A percentile compares a stretch with the other conserved stretches of the same genome.
Evolutionary conservation across 176 grass and related monocot genomes (phyloP).

Genomic region (Raddia guianensis): DNA sequence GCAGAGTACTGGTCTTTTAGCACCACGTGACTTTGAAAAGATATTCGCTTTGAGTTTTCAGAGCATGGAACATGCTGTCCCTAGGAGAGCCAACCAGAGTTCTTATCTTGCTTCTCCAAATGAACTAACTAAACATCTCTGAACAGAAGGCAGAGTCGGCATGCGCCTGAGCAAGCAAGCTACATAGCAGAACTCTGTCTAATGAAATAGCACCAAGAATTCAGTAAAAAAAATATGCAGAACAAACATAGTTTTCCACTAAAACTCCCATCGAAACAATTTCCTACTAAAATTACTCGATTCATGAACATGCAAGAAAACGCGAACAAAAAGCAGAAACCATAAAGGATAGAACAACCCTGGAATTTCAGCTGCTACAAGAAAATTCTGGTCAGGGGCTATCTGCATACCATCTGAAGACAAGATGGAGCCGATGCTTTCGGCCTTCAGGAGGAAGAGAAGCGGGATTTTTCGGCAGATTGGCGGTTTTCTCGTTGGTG

Average conservation of each 20-base stretch:
- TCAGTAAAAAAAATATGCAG: neutral
- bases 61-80: neutral
- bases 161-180: neutral
- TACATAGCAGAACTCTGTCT: neutral
- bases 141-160: neutral
- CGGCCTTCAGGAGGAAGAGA: neutral
- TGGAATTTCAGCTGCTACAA: neutral
- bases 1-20: too few relatives aligned
- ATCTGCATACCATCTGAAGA: slow-evolving; percentile 21
- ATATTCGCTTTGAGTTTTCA: neutral
- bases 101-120: neutral
- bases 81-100: neutral
- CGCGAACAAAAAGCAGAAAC: neutral
- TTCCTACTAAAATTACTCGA: neutral
- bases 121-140: neutral
- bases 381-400: neutral
- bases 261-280: too few relatives aligned
- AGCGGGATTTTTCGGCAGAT: neutral
- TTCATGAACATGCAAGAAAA: neutral
- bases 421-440: neutral
- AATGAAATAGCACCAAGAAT: too few relatives aligned
- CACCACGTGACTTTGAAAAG: neutral
- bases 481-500: neutral
- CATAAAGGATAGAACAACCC: too few relatives aligned
- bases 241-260: neutral